phyloP scores from a whole-genome alignment of 2,329 filamentous ascomycete genomes.

The Zymoseptoria pseudotritici region DNA sequence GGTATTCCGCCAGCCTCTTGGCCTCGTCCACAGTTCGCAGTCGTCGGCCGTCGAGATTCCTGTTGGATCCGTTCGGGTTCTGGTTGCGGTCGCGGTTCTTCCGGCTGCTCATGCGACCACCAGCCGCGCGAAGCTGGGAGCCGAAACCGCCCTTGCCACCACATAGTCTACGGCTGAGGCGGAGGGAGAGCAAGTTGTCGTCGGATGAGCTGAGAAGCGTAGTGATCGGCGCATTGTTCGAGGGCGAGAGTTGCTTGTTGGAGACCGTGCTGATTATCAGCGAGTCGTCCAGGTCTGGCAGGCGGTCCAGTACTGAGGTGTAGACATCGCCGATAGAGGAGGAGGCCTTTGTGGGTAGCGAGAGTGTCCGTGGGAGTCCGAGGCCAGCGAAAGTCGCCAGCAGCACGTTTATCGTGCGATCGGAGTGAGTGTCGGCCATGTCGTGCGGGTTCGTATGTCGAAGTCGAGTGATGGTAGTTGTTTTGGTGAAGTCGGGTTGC shows the following conservation, averaged over 20 bases:
- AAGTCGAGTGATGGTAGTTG: neutral
- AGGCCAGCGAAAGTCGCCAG: slow-evolving; percentile 79
- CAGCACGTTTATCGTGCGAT: slow-evolving; percentile 63
- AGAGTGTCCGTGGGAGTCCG: slow-evolving; percentile 72
- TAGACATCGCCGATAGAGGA: slow-evolving; percentile 60
- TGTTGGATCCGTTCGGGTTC: slow-evolving; percentile 72
- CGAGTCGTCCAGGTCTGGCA: slow-evolving; percentile 50
- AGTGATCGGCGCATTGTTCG: slow-evolving; percentile 50
- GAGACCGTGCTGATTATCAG: slow-evolving; percentile 76
- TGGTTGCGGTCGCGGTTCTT: slow-evolving; percentile 74
- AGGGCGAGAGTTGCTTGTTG: slow-evolving; percentile 59
- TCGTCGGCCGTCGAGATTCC: slow-evolving; percentile 85
- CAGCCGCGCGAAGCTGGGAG: slow-evolving; percentile 90
- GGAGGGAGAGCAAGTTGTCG: slow-evolving; percentile 69
- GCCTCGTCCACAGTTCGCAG: slow-evolving; percentile 90
- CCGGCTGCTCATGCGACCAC: slow-evolving; percentile 94
- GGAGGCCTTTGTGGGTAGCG: slow-evolving; percentile 61
- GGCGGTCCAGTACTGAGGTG: slow-evolving; percentile 53
- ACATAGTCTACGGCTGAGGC: slow-evolving; percentile 68
- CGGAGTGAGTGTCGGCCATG: neutral
- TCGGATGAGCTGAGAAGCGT: slow-evolving; percentile 47
- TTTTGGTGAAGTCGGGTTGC: neutral
- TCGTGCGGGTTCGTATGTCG: slow-evolving; percentile 1
- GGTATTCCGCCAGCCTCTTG: slow-evolving; percentile 88
- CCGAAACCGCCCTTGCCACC: slow-evolving; percentile 98